phyloP scores from a whole-genome alignment of 2,329 filamentous ascomycete genomes.

The Phyllosticta citribraziliensis region DNA sequence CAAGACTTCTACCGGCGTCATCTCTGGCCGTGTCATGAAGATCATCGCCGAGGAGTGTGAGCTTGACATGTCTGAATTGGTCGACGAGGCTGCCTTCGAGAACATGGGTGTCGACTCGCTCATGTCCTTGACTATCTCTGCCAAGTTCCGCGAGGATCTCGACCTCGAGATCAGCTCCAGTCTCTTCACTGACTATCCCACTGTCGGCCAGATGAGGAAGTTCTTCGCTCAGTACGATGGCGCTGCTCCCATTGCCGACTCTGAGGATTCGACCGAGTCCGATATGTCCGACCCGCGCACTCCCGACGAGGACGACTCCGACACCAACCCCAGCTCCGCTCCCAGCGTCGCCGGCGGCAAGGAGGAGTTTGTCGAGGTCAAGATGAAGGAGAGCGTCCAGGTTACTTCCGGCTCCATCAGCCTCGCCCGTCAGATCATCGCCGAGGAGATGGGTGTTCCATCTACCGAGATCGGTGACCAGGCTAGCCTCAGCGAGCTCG shows the following conservation, averaged over 20 bases:
- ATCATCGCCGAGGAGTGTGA: constrained; percentile 60
- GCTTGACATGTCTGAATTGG: constrained; percentile 47
- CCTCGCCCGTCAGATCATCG: constrained; percentile 39
- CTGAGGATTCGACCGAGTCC: constrained; percentile 32
- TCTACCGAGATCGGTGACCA: constrained; percentile 43
- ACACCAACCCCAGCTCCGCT: constrained; percentile 40
- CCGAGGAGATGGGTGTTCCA: constrained; percentile 56
- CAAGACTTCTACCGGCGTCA: constrained; percentile 39
- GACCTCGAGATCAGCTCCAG: constrained; percentile 49
- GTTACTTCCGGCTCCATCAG: constrained; percentile 31
- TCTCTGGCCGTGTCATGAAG: constrained; percentile 47
- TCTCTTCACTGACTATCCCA: constrained; percentile 51
- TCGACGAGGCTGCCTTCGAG: constrained; percentile 51
- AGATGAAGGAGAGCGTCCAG: constrained; percentile 22
- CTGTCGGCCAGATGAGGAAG: constrained; percentile 51
- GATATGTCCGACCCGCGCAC: constrained; percentile 33
- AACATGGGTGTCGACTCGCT: constrained; percentile 54
- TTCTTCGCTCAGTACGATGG: constrained; percentile 42
- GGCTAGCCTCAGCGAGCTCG: constrained; percentile 52
- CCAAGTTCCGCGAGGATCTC: constrained; percentile 52
- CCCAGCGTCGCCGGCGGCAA: constrained; percentile 35
- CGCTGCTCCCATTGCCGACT: constrained; percentile 24
- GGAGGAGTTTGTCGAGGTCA: constrained; percentile 22
- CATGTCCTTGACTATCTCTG: constrained; percentile 51
- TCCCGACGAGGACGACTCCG: constrained; percentile 32